Percentiles rank a stretch among this genome's conserved stretches.
These are phyloP conservation scores for Cyberlindnera euphorbiae DNA, from an alignment of 805 yeast genomes.

Conservation along the genomic window DNA sequence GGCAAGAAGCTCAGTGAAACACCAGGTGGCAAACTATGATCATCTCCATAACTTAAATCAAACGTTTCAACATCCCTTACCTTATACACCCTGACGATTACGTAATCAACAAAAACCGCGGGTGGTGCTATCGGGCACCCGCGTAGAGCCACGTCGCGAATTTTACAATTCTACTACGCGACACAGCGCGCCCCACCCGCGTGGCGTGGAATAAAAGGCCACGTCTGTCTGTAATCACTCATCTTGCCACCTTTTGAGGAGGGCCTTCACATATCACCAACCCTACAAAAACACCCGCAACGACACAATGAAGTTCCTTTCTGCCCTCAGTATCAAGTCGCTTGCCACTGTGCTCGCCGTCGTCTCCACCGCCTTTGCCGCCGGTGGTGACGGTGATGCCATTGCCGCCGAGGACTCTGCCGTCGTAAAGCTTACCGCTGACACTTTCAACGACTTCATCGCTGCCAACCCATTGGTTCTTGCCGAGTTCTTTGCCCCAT, in stretches of 20 bases:
- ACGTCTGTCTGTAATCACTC: background rate
- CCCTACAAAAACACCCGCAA: background rate
- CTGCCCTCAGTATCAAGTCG: slow-evolving; percentile 30
- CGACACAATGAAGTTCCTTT: slow-evolving; percentile 34
- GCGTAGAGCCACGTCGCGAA: background rate
- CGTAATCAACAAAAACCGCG: background rate
- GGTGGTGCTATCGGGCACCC: too few relatives aligned
- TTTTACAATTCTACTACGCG: background rate
- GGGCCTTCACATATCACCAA: too few relatives aligned
- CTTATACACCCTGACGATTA: too few relatives aligned
- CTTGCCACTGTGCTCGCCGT: slow-evolving; percentile 39
- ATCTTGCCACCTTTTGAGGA: too few relatives aligned
- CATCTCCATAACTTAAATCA: background rate
- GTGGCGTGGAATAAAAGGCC: background rate
- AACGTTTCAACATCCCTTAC: too few relatives aligned
- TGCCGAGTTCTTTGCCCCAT: slow-evolving; percentile 90
- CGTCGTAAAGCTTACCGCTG: slow-evolving; percentile 72
- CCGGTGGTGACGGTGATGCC: slow-evolving; percentile 53
- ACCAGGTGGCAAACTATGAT: slow-evolving; percentile 38
- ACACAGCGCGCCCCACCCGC: background rate
- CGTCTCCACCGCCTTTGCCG: slow-evolving; percentile 28
- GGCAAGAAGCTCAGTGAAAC: slow-evolving; percentile 25
- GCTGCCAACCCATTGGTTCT: slow-evolving; percentile 70
- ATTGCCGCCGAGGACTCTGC: slow-evolving; percentile 79
- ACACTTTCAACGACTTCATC: slow-evolving; percentile 61